phyloP scores from a whole-genome alignment of 176 grass and related monocot genomes.

The Aegilops sharonensis region DNA sequence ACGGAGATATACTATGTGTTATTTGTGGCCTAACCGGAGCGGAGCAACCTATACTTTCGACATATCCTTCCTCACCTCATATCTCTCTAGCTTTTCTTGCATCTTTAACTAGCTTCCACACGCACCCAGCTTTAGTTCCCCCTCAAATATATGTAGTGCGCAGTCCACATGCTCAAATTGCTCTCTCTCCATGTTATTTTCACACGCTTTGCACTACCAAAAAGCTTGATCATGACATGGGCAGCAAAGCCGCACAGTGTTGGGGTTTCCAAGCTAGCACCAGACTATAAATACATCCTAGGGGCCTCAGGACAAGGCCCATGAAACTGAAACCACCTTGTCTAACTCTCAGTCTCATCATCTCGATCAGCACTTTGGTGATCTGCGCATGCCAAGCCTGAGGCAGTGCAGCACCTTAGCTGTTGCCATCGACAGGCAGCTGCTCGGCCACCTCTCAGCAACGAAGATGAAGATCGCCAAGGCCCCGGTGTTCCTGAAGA shows the following conservation, averaged over 20 bases:
- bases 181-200: background rate
- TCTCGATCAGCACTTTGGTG: background rate
- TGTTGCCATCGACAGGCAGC: constrained; percentile 3
- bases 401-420: background rate
- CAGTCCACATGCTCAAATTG: background rate
- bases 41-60: background rate
- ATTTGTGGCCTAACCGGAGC: background rate
- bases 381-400: constrained; percentile 24
- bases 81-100: background rate
- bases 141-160: background rate
- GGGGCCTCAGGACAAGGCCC: constrained; percentile 25
- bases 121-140: background rate
- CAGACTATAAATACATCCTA: constrained; percentile 58
- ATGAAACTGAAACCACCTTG: constrained; percentile 23
- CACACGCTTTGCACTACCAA: constrained; percentile 13
- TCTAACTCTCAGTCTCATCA: background rate
- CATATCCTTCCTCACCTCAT: background rate
- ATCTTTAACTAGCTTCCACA: constrained; percentile 29
- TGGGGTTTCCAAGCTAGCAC: background rate
- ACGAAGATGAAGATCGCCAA: constrained; percentile 53
- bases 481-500: constrained; percentile 58
- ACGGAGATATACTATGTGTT: background rate
- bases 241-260: background rate
- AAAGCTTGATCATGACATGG: background rate
- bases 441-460: background rate